Evolutionary conservation across 1,284 basidiomycete species (phyloP), one percentile per base, ranked within the genome.

Genomic region (Heterobasidion occidentale): DNA sequence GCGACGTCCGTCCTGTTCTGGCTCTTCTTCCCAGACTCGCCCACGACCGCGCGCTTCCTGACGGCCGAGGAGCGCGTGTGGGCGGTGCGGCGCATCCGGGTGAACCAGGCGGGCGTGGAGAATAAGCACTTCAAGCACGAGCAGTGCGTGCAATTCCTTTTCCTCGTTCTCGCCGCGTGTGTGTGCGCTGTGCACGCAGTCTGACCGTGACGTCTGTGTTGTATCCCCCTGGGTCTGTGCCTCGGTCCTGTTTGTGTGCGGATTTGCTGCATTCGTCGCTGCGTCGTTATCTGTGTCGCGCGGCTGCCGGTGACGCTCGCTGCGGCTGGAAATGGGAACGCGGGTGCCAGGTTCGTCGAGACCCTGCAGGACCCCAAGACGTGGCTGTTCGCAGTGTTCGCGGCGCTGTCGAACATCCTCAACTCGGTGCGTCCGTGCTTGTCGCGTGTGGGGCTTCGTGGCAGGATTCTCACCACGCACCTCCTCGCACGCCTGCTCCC

Each of bases 21-120:
- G 80, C 74, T 88, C 64, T 68, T 84, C 44, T 88, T 89, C 69
- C 87, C 86, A 0, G 79, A 86, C 63, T 86, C 84, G 11, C 85
- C 86, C 0, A 83, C 84, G 5, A 83, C 69, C 55, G 86, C 88
- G 7, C 83, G 83, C 80, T 88, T 88, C 69, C 68, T 91, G 36
- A 86, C 85, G 0, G 71, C 68, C 2, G 71, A 74, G 17, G 86
- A 89, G 63, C 77, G 84, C n/a, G 71, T 71, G 2, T 75, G 80
- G 14, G 86, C 86, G 7, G 76, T 90, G 3, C 75, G 79, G 61
- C 80, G 89, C 35, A 84, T 91, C 62, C 81, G 83, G 74, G 81
- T 78, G 54, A 72, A 73, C 59, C 71, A 73, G 64, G 71, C 70
- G 1, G 71, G 71, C 45, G 68, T 72, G 27, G 71, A 72, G 64